Conservation (phyloP, 768 basidiomycete species). For the Pleurotus cornucopiae region DNA sequence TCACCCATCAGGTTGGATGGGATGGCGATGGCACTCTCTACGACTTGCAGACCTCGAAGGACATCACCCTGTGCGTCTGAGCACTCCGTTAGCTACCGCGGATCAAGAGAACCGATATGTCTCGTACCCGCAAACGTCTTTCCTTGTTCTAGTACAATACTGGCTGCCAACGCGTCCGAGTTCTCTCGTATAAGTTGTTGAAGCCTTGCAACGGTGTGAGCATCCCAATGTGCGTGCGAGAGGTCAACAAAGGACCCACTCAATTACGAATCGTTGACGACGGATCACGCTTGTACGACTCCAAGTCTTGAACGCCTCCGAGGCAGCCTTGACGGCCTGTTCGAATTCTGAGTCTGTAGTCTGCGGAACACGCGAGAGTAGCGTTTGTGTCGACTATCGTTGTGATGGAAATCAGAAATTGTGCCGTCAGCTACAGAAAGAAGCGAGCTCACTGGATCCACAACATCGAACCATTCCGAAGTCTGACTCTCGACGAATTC, state of each 20-base stretch:
- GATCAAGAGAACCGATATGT: conserved; percentile 10
- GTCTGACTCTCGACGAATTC: conserved; percentile 83
- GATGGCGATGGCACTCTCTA: conserved; percentile 75
- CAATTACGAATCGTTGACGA: conserved; percentile 83
- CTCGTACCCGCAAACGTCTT: conserved; percentile 79
- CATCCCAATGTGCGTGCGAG: neutral
- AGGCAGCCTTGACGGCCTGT: conserved; percentile 78
- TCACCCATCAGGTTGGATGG: conserved; percentile 86
- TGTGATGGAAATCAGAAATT: conserved; percentile 3
- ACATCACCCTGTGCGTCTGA: conserved; percentile 94
- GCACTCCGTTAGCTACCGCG: neutral
- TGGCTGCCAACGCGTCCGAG: conserved; percentile 78
- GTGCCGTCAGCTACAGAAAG: neutral
- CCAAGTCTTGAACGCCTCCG: conserved; percentile 86
- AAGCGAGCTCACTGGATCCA: conserved; percentile 73
- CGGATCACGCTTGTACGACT: conserved; percentile 78
- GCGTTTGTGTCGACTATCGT: conserved; percentile 79
- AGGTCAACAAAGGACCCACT: conserved; percentile 47
- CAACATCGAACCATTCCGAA: conserved; percentile 77
- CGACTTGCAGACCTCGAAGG: conserved; percentile 87
- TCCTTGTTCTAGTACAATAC: conserved; percentile 93
- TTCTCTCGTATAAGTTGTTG: conserved; percentile 85
- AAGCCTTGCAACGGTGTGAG: conserved; percentile 44
- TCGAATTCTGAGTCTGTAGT: conserved; percentile 79
- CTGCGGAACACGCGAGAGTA: conserved; percentile 88